Evolutionary conservation across 345 rosid genomes (phyloP).

Genomic region (Eucalyptus fibrosa): DNA sequence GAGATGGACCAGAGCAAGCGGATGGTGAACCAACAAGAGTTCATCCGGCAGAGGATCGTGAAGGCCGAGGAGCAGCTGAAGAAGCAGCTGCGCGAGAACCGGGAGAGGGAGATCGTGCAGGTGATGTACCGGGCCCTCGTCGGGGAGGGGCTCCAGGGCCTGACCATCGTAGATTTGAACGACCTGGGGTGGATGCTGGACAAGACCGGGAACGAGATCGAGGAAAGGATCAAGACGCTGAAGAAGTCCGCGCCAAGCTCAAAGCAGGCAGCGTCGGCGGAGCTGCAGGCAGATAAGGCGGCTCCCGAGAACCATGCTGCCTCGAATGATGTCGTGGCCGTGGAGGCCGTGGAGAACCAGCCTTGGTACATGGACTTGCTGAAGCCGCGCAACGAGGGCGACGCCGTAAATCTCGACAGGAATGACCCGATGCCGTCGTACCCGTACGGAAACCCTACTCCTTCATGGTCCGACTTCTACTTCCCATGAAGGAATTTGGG

Average conservation of each 20-base stretch:
- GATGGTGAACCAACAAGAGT: conserved; percentile 32
- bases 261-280: not conserved
- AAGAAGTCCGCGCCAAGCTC: not conserved
- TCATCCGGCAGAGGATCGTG: conserved; percentile 12
- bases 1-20: conserved; percentile 27
- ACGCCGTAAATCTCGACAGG: not conserved
- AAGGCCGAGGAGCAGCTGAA: conserved; percentile 18
- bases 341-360: not conserved
- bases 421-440: not conserved
- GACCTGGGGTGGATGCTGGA: not conserved
- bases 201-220: not conserved
- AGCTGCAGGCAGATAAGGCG: not conserved
- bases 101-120: conserved; percentile 6
- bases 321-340: not conserved
- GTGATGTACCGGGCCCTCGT: not conserved
- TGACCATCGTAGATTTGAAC: not conserved
- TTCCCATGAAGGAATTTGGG: not conserved
- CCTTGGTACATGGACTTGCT: not conserved
- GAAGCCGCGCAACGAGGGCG: not conserved
- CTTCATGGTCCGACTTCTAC: not conserved
- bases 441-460: not conserved
- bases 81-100: conserved; percentile 4
- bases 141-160: not conserved
- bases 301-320: not conserved
- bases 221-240: not conserved